phyloP scores from a whole-genome alignment of 805 yeast species.

The Hyphopichia homilentoma region DNA sequence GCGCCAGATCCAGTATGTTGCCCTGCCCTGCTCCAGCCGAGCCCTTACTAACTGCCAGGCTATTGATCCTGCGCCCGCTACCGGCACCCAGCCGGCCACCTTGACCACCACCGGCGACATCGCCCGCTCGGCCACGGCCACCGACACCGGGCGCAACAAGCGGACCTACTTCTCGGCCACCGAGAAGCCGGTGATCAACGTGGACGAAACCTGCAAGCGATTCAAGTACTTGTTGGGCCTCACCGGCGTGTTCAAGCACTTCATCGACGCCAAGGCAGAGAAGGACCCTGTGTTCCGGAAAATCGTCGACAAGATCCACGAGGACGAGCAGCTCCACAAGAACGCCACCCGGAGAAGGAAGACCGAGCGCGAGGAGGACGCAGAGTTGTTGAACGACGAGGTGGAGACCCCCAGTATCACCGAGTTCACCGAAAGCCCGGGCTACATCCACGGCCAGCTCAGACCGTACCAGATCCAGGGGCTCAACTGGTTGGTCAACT shows the following conservation, averaged over 20 bases:
- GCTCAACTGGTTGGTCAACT: constrained; percentile 69
- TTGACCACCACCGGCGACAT: neutral
- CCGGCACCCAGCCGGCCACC: too few species aligned
- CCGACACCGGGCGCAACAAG: constrained; percentile 7
- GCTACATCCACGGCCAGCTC: constrained; percentile 52
- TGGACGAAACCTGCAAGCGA: constrained; percentile 59
- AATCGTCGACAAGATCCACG: constrained; percentile 43
- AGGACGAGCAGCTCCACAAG: constrained; percentile 12
- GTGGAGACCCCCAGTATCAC: constrained; percentile 28
- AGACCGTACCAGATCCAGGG: constrained; percentile 81
- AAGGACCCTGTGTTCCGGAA: constrained; percentile 55
- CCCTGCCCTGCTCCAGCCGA: too few species aligned
- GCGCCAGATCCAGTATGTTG: too few species aligned
- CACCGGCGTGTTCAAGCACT: constrained; percentile 65
- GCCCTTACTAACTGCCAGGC: too few species aligned
- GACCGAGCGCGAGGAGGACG: constrained; percentile 78
- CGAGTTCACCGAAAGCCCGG: constrained; percentile 51
- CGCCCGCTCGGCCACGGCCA: neutral
- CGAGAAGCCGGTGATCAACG: constrained; percentile 42
- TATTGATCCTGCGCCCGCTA: too few species aligned
- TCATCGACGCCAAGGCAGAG: constrained; percentile 60
- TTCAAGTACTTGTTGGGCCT: constrained; percentile 64
- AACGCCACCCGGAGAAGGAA: constrained; percentile 35
- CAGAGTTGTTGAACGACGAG: constrained; percentile 63
- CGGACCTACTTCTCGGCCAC: constrained; percentile 30